A percentile compares a stretch with the other conserved stretches of the same genome.
These are phyloP conservation scores for Coprinopsis marcescibilis DNA, from an alignment of 768 basidiomycete species.

Conservation along the genomic window DNA sequence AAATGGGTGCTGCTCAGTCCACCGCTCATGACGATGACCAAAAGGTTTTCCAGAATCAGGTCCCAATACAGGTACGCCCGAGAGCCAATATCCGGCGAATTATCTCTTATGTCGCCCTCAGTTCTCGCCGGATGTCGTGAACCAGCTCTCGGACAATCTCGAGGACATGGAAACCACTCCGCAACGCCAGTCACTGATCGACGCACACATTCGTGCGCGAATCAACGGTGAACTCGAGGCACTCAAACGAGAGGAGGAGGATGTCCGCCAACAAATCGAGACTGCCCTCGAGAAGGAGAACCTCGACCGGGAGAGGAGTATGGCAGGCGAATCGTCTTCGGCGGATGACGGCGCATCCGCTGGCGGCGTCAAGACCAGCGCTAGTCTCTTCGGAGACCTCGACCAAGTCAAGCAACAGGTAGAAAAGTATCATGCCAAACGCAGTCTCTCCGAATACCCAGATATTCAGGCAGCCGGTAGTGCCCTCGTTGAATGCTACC, in stretches of 20 bases:
- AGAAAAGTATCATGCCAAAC: slow-evolving; percentile 59
- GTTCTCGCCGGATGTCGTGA: slow-evolving; percentile 83
- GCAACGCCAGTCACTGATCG: slow-evolving; percentile 68
- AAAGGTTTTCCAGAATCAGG: slow-evolving; percentile 52
- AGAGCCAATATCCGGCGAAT: neutral
- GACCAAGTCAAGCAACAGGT: slow-evolving; percentile 69
- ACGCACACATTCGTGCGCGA: slow-evolving; percentile 63
- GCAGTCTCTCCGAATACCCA: slow-evolving; percentile 47
- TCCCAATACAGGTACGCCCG: slow-evolving; percentile 41
- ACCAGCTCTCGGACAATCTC: slow-evolving; percentile 64
- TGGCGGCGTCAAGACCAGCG: slow-evolving; percentile 51
- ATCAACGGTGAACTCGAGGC: slow-evolving; percentile 65
- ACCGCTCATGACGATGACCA: slow-evolving; percentile 46
- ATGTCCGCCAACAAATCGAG: slow-evolving; percentile 69
- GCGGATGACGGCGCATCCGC: slow-evolving; percentile 28
- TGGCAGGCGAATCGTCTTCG: slow-evolving; percentile 33
- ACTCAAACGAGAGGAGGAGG: slow-evolving; percentile 63
- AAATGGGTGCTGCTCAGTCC: slow-evolving; percentile 72
- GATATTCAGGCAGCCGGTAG: slow-evolving; percentile 52
- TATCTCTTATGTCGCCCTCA: slow-evolving; percentile 21
- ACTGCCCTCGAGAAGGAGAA: slow-evolving; percentile 83
- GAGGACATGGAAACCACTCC: slow-evolving; percentile 54
- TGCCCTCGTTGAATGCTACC: slow-evolving; percentile 71
- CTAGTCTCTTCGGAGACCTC: slow-evolving; percentile 64
- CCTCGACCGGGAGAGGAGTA: slow-evolving; percentile 63